Percentiles rank a stretch among this genome's conserved stretches.
These are phyloP conservation scores for Scopulariopsis brevicaulis DNA, from an alignment of 2,329 filamentous ascomycete species.

Conservation along the genomic window DNA sequence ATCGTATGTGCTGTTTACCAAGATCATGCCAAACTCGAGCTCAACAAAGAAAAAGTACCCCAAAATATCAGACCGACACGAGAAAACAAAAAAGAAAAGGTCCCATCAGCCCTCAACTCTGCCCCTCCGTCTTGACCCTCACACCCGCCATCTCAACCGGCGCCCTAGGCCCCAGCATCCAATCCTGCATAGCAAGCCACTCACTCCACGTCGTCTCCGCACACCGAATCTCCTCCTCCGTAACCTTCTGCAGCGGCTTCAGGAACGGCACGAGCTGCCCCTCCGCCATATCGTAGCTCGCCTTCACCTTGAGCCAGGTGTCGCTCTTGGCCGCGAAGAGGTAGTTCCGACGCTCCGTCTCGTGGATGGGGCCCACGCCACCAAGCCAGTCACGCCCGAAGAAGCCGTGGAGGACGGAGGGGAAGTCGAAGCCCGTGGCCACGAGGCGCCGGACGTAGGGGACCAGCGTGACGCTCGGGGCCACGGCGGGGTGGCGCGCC, in stretches of 20 bases:
- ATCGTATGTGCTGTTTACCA: not conserved
- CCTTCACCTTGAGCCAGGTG: slow-evolving; percentile 80
- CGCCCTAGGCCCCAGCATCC: slow-evolving; percentile 85
- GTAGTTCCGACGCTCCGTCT: slow-evolving; percentile 86
- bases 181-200: slow-evolving; percentile 95
- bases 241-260: slow-evolving; percentile 65
- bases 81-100: too few relatives aligned
- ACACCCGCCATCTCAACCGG: slow-evolving; percentile 22
- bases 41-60: not conserved
- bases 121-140: not conserved
- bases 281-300: slow-evolving; percentile 76
- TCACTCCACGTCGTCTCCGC: slow-evolving; percentile 86
- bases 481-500: slow-evolving; percentile 11
- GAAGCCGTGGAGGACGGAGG: slow-evolving; percentile 82
- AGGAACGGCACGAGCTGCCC: slow-evolving; percentile 82
- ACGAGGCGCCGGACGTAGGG: slow-evolving; percentile 87
- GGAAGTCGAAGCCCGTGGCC: slow-evolving; percentile 81
- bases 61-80: not conserved
- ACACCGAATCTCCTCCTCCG: slow-evolving; percentile 67
- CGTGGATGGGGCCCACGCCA: slow-evolving; percentile 73
- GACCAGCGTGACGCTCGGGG: slow-evolving; percentile 52
- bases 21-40: not conserved
- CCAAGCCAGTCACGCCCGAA: slow-evolving; percentile 87
- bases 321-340: slow-evolving; percentile 91
- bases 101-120: not conserved